Base-by-base conservation (phyloP, 2,329 filamentous ascomycete species). In the Claviceps digitariae region DNA sequence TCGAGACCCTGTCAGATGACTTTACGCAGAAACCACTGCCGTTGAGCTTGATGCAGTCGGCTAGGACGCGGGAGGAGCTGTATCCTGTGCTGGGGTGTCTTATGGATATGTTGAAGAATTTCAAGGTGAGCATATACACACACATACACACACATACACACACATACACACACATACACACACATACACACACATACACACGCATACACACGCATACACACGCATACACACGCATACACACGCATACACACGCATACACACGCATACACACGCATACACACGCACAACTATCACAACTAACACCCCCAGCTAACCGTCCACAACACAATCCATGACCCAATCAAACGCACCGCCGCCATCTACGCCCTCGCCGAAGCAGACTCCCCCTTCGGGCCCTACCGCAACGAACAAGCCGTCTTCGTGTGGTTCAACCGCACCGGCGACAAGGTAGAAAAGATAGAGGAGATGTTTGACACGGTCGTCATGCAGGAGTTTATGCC, bases 391-490 rank as follows among this genome's bases (percentile, higher is more conserved):
- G 50, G 52, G 1, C 36, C 29, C 7, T 56, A 44, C 23, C 44
- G 20, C n/a, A 56, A 54, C 31, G 54, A 56, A 31, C 48, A 54
- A n/a, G 38, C 52, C 10, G 41, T 56, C 27, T 54, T 56, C 31
- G 0, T 52, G 1, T 38, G 41, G 27, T 54, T 56, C 40, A 54
- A 21, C 25, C 21, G 40, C 25, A 31, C 44, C 17, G 54, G 54
- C 15, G 45, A 43, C 12, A 52, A 56, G 44, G 44, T 56, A 3
- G 20, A 17, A 1, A 36, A 29, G 4, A 31, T 56, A 3, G 52
- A 56, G 20, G 54, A 56, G 43, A 44, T 56, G 27, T 36, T 56
- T 2, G 54, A 56, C 8, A 48, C 29, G 4, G 27, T 9, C 20
- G 21, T 40, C 15, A 31, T 27, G 34, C 4, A 7, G 6, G 21